Conservation (phyloP, 352 stramenopile genomes). For the Globisporangium camurandrum region DNA sequence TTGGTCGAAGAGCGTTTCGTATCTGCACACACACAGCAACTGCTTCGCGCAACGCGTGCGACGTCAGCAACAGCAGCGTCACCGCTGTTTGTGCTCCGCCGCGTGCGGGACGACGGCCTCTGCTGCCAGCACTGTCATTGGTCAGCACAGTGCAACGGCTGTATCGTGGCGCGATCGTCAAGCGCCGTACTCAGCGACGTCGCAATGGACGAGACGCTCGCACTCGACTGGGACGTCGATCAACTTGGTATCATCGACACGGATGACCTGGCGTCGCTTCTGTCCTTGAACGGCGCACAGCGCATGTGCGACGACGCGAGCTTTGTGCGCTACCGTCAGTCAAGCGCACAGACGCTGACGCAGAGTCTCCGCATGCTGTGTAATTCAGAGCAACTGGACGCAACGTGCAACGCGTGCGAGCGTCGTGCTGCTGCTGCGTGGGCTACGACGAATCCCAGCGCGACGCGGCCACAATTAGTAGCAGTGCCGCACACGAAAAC, state of each 20-base stretch:
- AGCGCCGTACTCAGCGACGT: slow-evolving; percentile 25
- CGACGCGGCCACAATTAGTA: background rate
- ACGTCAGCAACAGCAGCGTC: background rate
- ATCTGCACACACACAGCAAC: background rate
- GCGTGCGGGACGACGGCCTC: slow-evolving; percentile 33
- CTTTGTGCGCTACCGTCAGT: slow-evolving; percentile 25
- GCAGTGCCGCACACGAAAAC: slow-evolving; percentile 35
- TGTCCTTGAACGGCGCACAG: slow-evolving; percentile 10
- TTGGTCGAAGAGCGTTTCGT: slow-evolving; percentile 15
- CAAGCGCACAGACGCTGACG: slow-evolving; percentile 21
- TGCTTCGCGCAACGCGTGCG: background rate
- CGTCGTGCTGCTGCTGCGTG: background rate
- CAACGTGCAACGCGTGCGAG: slow-evolving; percentile 28
- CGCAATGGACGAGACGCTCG: slow-evolving; percentile 46
- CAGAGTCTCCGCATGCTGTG: slow-evolving; percentile 43
- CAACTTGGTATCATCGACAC: background rate
- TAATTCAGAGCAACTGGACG: slow-evolving; percentile 34
- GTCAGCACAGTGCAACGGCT: slow-evolving; percentile 39
- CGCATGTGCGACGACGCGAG: slow-evolving; percentile 25
- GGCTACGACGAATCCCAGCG: background rate
- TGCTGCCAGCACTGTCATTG: slow-evolving; percentile 49
- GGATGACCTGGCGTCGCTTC: slow-evolving; percentile 13
- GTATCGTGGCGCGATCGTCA: slow-evolving; percentile 25
- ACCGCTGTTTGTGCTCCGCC: slow-evolving; percentile 32
- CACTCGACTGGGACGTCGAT: slow-evolving; percentile 51